A percentile compares a stretch with the other conserved stretches of the same genome.
Evolutionary conservation across 768 basidiomycete genomes (phyloP).

Genomic region (Pulveroboletus sp.): DNA sequence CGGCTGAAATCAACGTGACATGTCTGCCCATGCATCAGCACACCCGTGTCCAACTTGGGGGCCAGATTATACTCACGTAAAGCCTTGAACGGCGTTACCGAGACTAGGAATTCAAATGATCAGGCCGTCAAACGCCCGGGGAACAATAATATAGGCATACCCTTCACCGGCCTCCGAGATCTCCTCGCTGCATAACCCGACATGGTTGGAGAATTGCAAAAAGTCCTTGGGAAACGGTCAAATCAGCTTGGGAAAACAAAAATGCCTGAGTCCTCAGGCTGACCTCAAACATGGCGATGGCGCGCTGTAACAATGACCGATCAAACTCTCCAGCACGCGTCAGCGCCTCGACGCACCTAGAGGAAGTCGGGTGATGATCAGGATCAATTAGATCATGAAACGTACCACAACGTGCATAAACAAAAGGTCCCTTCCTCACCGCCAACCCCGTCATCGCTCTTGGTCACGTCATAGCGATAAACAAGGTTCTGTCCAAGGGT

Average conservation of each 20-base stretch:
- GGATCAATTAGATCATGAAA: background rate
- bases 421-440: slow-evolving; percentile 96
- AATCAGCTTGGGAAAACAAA: background rate
- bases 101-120: slow-evolving; percentile 41
- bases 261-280: slow-evolving; percentile 12
- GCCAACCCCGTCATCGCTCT: slow-evolving; percentile 90
- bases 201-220: slow-evolving; percentile 80
- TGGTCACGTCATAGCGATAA: slow-evolving; percentile 84
- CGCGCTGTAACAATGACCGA: slow-evolving; percentile 56
- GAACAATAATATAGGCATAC: slow-evolving; percentile 37
- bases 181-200: slow-evolving; percentile 83
- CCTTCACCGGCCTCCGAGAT: slow-evolving; percentile 84
- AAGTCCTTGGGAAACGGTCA: slow-evolving; percentile 51
- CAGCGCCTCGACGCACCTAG: slow-evolving; percentile 84
- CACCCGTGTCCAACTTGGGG: background rate
- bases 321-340: slow-evolving; percentile 86
- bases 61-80: slow-evolving; percentile 57
- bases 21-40: slow-evolving; percentile 43
- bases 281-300: slow-evolving; percentile 90
- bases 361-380: background rate
- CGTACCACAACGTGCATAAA: slow-evolving; percentile 78
- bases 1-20: slow-evolving; percentile 81
- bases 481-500: slow-evolving; percentile 62
- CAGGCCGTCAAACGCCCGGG: background rate
- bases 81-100: slow-evolving; percentile 87